A percentile compares a stretch with the other conserved stretches of the same genome.
phyloP scores from a whole-genome alignment of 129 eudicot genomes.

The Calendula officinalis region DNA sequence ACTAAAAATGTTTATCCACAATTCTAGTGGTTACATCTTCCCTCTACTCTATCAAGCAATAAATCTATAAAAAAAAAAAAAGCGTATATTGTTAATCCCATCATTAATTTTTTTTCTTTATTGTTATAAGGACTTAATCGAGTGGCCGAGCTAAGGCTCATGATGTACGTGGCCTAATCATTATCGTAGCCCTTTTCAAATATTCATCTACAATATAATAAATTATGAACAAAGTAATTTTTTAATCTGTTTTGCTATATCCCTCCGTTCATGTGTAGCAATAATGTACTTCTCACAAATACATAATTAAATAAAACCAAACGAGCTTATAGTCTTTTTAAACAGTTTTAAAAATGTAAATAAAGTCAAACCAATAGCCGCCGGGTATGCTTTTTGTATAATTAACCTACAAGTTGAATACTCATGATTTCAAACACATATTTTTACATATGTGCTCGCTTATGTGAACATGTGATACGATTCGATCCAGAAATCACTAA shows the following conservation, averaged over 20 bases:
- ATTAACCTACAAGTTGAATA: slow-evolving; percentile 16
- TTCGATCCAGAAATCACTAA: too few relatives aligned
- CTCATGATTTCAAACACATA: slow-evolving; percentile 23
- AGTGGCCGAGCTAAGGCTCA: too few relatives aligned
- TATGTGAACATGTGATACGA: too few relatives aligned
- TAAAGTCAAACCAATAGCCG: slow-evolving; percentile 3
- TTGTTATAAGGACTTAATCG: too few relatives aligned
- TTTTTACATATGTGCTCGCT: neutral
- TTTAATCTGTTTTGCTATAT: neutral
- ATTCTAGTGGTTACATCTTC: neutral
- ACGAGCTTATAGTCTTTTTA: slow-evolving; percentile 8
- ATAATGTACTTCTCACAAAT: neutral
- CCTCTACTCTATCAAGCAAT: too few relatives aligned
- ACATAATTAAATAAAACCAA: neutral
- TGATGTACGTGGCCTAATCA: too few relatives aligned
- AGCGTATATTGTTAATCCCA: too few relatives aligned
- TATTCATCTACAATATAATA: too few relatives aligned
- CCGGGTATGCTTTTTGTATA: slow-evolving; percentile 20
- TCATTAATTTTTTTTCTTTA: too few relatives aligned
- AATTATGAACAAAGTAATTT: neutral
- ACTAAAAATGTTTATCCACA: neutral
- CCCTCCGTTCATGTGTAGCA: neutral
- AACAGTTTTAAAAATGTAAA: neutral
- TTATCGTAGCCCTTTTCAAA: neutral
- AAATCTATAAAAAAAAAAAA: too few relatives aligned